phyloP scores from a whole-genome alignment of 805 yeast species.

The Candida ovalis region DNA sequence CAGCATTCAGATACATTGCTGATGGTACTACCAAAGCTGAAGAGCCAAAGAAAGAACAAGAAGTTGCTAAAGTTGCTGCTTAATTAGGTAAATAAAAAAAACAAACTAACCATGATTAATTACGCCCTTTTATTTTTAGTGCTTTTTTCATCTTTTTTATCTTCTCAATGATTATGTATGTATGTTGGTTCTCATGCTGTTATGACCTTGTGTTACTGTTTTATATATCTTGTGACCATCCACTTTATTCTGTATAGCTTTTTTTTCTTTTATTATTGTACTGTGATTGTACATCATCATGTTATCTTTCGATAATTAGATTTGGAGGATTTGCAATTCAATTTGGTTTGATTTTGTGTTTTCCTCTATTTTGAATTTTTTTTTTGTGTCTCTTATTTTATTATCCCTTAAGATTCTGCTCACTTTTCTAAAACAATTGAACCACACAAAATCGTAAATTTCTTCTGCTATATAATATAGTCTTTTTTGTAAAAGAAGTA shows the following conservation, averaged over 20 bases:
- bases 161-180: too few relatives aligned
- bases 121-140: too few relatives aligned
- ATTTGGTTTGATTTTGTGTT: too few relatives aligned
- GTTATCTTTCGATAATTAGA: too few relatives aligned
- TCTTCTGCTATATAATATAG: too few relatives aligned
- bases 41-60: slow-evolving; percentile 1
- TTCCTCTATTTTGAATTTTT: too few relatives aligned
- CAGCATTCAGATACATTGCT: slow-evolving; percentile 55
- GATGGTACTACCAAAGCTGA: slow-evolving; percentile 36
- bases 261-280: not conserved
- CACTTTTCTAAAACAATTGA: too few relatives aligned
- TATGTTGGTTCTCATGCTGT: not conserved
- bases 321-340: too few relatives aligned
- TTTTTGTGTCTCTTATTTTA: too few relatives aligned
- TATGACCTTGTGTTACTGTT: not conserved
- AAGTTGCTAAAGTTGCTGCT: slow-evolving; percentile 3
- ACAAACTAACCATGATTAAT: not conserved
- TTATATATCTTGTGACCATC: not conserved
- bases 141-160: not conserved
- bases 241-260: not conserved
- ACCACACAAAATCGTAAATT: too few relatives aligned
- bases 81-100: not conserved
- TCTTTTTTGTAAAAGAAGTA: too few relatives aligned
- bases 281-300: not conserved
- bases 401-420: too few relatives aligned